Base-by-base conservation (phyloP, 768 basidiomycete genomes). In the Lactifluus echinatus region DNA sequence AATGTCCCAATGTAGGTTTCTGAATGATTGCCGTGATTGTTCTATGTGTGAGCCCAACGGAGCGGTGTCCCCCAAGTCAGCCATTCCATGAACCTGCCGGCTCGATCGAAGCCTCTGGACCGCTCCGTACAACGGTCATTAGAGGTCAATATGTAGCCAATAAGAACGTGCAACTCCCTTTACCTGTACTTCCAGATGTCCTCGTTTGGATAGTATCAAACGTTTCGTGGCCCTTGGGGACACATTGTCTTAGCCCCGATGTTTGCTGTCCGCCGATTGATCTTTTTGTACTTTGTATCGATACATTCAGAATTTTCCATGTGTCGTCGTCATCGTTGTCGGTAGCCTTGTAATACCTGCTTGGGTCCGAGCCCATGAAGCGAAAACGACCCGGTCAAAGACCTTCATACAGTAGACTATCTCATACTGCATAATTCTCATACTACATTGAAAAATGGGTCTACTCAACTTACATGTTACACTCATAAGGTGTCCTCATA, bases 101-200 rank as follows among this genome's bases (percentile, higher is more conserved):
- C 68, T 66, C 66, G 65, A 60, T 69, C 68, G 68, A 69, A 69
- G 68, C 68, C 65, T 67, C 62, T 51, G 29, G 58, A 62, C 63
- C 50, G 63, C 58, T 44, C 45, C 39, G 42, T 36, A 36, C 51
- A 49, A 65, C 63, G 66, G 63, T 60, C 53, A 26, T 56, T 36
- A 31, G 66, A 69, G 69, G 70, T 70, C 70, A 71, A 71, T 69
- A 40, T 63, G 67, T 50, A 61, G 61, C 61, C 61, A 61, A 63
- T 24, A 63, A 46, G 29, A 19, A 62, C 21, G 23, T 14, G 12
- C 50, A 36, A 48, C 21, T 43, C 50, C 61, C 53, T 40, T 33
- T 56, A 23, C 21, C 52, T 33, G 29, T 50, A 29, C 50, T 61
- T 19, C 57, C 53, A 37, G 26, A 62, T 53, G 12, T 47, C 39